Evolutionary conservation across 345 rosid species (phyloP).

Genomic region (Populus pruinosa): DNA sequence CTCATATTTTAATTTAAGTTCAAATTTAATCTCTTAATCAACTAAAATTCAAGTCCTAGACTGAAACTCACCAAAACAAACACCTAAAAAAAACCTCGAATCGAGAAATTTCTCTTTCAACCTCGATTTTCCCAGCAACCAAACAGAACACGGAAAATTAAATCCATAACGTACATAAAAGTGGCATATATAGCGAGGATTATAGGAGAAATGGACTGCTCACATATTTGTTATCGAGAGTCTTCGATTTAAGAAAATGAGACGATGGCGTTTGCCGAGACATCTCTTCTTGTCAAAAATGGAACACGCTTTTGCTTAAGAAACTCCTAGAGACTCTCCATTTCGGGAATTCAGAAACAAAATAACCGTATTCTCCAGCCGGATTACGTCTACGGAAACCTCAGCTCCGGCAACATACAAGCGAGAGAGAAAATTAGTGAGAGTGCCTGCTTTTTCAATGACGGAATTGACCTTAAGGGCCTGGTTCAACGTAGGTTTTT

Average conservation of each 20-base stretch:
- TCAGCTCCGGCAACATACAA: not conserved
- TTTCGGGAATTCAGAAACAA: not conserved
- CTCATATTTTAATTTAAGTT: not conserved
- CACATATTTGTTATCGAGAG: constrained; percentile 90
- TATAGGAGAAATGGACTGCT: constrained; percentile 14
- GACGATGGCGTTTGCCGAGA: constrained; percentile 55
- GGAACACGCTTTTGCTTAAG: not conserved
- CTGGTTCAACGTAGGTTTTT: too few relatives aligned
- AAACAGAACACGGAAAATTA: not conserved
- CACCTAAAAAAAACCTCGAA: not conserved
- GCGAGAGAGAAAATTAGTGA: not conserved
- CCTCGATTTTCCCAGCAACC: not conserved
- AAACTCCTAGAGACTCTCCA: constrained; percentile 12
- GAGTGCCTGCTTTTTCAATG: not conserved
- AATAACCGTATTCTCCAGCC: not conserved
- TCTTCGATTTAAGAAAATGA: constrained; percentile 76
- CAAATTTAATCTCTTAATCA: not conserved
- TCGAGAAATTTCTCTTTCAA: not conserved
- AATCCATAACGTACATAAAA: not conserved
- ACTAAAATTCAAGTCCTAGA: not conserved
- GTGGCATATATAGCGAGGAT: not conserved
- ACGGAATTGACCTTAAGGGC: not conserved
- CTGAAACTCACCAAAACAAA: not conserved
- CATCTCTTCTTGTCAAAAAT: constrained; percentile 15
- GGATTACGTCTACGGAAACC: constrained; percentile 6